Base-by-base conservation (phyloP, 305 asterid species). In the Solanum hybrid region DNA sequence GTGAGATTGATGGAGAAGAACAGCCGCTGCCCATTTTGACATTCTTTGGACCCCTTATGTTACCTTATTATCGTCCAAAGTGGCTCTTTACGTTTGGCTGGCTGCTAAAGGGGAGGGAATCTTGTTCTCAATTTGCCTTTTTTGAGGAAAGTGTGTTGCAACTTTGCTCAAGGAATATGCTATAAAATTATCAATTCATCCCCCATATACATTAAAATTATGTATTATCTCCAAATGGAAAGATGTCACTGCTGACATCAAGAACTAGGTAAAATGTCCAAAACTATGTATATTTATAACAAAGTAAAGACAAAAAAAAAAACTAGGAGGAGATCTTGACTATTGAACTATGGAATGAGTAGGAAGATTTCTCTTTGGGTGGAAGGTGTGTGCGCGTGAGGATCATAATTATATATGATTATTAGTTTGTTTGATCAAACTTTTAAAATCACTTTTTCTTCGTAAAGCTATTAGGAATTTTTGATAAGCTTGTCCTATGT, bases 1-100 rank as follows among this genome's bases (percentile, higher is more conserved):
- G 89, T 36, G 91, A 82, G 36, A 79, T 85, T 37, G 85, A 78
- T 42, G 85, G 85, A 87, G 91, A 80, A 73, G 91, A 88, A 90
- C 27, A 40, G 66, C 88, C 87, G 34, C 40, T 79, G 35, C 91
- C 93, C 94, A 92, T 91, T 90, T 76, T 76, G 64, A 42, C 79
- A n/a, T 78, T 35, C 26, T 56, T 56, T 78, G 34, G 89, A 77
- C 51, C 79, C 86, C 79, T 87, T 6, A 2, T n/a, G n/a, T 32
- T 80, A 40, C 66, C 86, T 80, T 81, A 40, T 26, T 26, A 81
- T 81, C 37, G 71, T 81, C 66, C 86, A 81, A 81, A 42, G 71
- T 42, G 87, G 34, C 64, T 6, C n/a, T 38, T 80, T 80, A 38
- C 66, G 37, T 26, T 40, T 81, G 71, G 71, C 69, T 81, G 87